Base-by-base conservation (phyloP, 2,329 filamentous ascomycete species). In the Colletotrichum aenigma region DNA sequence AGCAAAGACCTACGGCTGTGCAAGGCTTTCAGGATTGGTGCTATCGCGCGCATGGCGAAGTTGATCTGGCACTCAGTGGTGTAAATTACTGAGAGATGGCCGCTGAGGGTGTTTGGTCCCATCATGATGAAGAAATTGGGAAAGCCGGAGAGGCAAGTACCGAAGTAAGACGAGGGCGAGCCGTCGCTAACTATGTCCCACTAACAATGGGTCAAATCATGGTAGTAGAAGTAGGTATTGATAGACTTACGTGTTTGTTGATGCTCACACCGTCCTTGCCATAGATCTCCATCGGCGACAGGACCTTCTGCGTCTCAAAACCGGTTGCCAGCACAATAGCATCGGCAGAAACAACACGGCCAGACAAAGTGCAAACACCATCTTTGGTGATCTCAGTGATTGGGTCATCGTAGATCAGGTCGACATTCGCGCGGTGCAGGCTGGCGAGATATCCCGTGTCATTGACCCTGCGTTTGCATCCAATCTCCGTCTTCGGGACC, bases 401-500 rank as follows among this genome's bases (percentile, higher is more conserved):
- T 21, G 43, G 43, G 6, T 76, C 76, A 38, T 80, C 80, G 1
- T 78, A 64, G 4, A 82, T 43, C n/a, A 85, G 70, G 16, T 82
- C 79, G 1, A 85, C 79, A 9, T 85, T 84, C 3, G 79, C 66
- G 0, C 36, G 71, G 64, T 82, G 79, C 7, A 85, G 75, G 13
- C 78, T 78, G 0, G 77, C 75, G 1, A 85, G 78, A 10, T 85
- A 85, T 9, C 79, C 82, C 0, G 83, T 81, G 43, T 85, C 84
- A 6, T 80, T 82, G 36, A 85, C 82, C 3, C 83, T 80, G 2
- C 84, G 77, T 71, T 85, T 85, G 61, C 84, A 85, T 0, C 83
- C 84, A 4, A 85, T 70, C 3, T 82, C 81, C 1, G 81, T 82
- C 8, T 81, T 77, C 0, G 84, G 84, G 0, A 85, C 74, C 0